phyloP scores from a whole-genome alignment of 2,329 filamentous ascomycete species.

The Pestalotiopsis fici region DNA sequence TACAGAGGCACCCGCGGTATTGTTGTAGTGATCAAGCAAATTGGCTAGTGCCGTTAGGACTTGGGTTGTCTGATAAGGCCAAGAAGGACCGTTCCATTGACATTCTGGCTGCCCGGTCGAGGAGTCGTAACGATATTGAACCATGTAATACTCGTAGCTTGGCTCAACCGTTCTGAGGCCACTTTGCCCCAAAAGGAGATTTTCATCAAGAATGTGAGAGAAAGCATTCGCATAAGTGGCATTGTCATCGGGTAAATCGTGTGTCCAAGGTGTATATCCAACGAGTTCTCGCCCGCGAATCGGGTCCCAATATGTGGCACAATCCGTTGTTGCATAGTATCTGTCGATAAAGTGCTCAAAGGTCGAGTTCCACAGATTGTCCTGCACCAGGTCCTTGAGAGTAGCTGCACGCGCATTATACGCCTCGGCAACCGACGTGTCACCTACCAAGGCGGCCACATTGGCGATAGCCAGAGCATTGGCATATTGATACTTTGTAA shows the following conservation, averaged over 20 bases:
- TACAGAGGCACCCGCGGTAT: slow-evolving; percentile 15
- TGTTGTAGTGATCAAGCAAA: slow-evolving; percentile 39
- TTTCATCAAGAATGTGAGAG: slow-evolving; percentile 34
- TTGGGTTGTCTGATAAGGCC: slow-evolving; percentile 45
- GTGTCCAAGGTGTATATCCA: slow-evolving; percentile 43
- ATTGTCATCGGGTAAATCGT: slow-evolving; percentile 39
- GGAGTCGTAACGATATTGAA: slow-evolving; percentile 39
- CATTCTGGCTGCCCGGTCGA: slow-evolving; percentile 33
- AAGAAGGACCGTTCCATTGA: slow-evolving; percentile 45
- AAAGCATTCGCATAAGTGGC: slow-evolving; percentile 35
- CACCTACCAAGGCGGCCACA: slow-evolving; percentile 32
- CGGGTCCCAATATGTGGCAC: slow-evolving; percentile 37
- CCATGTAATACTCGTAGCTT: slow-evolving; percentile 45
- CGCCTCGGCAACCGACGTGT: slow-evolving; percentile 16
- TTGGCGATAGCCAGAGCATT: slow-evolving; percentile 41
- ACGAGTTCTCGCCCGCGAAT: slow-evolving; percentile 44
- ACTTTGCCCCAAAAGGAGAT: slow-evolving; percentile 16
- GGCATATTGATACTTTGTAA: slow-evolving; percentile 36
- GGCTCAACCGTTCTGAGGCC: slow-evolving; percentile 44
- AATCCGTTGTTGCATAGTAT: slow-evolving; percentile 36
- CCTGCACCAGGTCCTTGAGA: slow-evolving; percentile 37
- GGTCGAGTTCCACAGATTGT: slow-evolving; percentile 42
- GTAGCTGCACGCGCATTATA: slow-evolving; percentile 30
- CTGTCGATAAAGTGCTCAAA: slow-evolving; percentile 45
- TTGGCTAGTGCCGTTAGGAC: slow-evolving; percentile 40